phyloP scores from a whole-genome alignment of 2,329 filamentous ascomycete genomes.

The Aspergillus candidus region DNA sequence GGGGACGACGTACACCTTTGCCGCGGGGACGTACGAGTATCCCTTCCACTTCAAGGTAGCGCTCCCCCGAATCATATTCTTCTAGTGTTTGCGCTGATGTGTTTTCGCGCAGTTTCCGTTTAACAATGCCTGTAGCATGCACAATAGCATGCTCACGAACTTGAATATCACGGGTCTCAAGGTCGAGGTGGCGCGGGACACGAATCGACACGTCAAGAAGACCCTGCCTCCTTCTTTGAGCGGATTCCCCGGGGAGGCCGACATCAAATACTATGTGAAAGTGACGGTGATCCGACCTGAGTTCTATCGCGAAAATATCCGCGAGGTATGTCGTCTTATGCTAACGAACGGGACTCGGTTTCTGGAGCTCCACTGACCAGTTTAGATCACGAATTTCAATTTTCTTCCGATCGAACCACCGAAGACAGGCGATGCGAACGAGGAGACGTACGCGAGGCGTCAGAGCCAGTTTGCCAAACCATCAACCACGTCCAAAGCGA shows the following conservation, averaged over 20 bases:
- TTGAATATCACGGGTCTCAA: conserved; percentile 41
- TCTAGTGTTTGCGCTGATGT: conserved; percentile 1
- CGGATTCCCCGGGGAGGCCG: conserved; percentile 80
- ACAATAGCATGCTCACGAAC: conserved; percentile 42
- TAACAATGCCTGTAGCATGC: conserved; percentile 44
- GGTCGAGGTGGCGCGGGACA: conserved; percentile 41
- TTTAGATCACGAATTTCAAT: conserved; percentile 57
- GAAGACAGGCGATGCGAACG: conserved; percentile 57
- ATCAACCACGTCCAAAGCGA: conserved; percentile 43
- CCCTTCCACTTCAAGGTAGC: conserved; percentile 46
- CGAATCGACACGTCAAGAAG: conserved; percentile 64
- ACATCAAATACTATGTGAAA: conserved; percentile 92
- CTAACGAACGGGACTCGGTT: too few relatives aligned
- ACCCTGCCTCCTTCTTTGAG: conserved; percentile 83
- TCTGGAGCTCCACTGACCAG: not conserved
- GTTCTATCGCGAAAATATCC: conserved; percentile 84
- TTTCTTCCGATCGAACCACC: conserved; percentile 93
- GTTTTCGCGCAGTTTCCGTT: conserved; percentile 38
- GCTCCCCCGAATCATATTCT: not conserved
- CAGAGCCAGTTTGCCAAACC: conserved; percentile 53
- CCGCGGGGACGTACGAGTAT: conserved; percentile 43
- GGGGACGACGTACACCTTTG: conserved; percentile 39
- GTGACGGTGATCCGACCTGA: conserved; percentile 87
- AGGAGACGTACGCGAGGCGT: conserved; percentile 79
- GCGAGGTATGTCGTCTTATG: conserved; percentile 37